These are phyloP conservation scores for Geotrichum cucujoidarum DNA, from an alignment of 1,139 yeast genomes.

Conservation along the genomic window DNA sequence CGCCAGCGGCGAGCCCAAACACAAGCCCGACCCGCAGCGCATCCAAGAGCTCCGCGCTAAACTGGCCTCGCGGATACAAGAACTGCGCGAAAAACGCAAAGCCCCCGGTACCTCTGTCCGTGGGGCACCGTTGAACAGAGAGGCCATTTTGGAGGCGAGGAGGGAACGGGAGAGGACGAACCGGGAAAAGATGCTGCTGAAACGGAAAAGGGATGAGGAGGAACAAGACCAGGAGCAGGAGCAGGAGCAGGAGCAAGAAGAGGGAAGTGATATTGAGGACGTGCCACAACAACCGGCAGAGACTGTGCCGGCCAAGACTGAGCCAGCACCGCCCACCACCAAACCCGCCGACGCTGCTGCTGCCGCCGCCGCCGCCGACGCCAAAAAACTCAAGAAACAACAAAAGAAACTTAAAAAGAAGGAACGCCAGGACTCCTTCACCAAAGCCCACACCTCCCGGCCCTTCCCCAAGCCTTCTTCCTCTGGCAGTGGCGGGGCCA, in stretches of 20 bases:
- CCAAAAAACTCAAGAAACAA: neutral
- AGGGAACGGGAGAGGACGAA: slow-evolving; percentile 37
- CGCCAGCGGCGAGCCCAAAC: slow-evolving; percentile 39
- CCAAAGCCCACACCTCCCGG: too few relatives aligned
- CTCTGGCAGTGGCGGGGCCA: neutral
- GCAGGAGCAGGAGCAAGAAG: neutral
- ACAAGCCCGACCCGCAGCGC: slow-evolving; percentile 37
- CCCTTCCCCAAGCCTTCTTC: too few relatives aligned
- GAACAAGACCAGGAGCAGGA: neutral
- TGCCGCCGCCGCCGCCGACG: too few relatives aligned
- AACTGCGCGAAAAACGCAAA: slow-evolving; percentile 72
- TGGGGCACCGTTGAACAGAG: slow-evolving; percentile 69
- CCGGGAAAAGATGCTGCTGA: slow-evolving; percentile 41
- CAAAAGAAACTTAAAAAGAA: slow-evolving; percentile 2
- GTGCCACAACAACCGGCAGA: too few relatives aligned
- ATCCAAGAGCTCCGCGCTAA: slow-evolving; percentile 63
- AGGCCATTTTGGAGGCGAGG: slow-evolving; percentile 41
- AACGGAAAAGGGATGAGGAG: slow-evolving; percentile 24
- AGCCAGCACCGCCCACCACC: neutral
- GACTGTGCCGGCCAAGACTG: neutral
- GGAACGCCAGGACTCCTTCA: neutral
- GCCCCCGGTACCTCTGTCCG: slow-evolving; percentile 80
- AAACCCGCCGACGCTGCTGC: too few relatives aligned
- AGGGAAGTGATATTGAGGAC: neutral
- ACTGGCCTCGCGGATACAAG: slow-evolving; percentile 65